Conservation (phyloP, 2,329 filamentous ascomycete species). For the Davidsoniella neocaledoniae region DNA sequence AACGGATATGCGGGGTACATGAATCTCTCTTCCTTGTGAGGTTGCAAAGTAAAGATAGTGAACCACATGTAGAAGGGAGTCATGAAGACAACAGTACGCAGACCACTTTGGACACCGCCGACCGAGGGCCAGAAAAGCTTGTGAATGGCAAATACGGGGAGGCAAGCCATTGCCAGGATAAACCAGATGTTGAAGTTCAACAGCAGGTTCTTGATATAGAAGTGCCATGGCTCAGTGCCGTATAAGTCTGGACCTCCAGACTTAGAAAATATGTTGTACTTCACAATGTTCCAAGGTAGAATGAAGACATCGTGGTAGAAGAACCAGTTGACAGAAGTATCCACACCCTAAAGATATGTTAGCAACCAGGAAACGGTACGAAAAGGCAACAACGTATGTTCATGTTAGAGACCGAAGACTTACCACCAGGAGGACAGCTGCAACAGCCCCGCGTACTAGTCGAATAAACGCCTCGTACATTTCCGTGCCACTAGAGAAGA, state of each 20-base stretch:
- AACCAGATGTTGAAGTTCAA: constrained; percentile 98
- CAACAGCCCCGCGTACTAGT: constrained; percentile 48
- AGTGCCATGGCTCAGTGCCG: constrained; percentile 91
- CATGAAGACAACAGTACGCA: constrained; percentile 64
- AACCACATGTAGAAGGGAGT: constrained; percentile 91
- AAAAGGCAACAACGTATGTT: not conserved
- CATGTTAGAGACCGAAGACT: constrained; percentile 16
- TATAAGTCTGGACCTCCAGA: constrained; percentile 79
- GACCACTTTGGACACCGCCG: constrained; percentile 48
- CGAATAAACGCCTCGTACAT: constrained; percentile 43
- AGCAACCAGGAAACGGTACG: not conserved
- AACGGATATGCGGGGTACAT: constrained; percentile 97
- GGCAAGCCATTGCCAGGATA: constrained; percentile 53
- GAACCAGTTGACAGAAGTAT: constrained; percentile 58
- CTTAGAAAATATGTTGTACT: constrained; percentile 83
- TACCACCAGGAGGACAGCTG: constrained; percentile 54
- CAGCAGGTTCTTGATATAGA: constrained; percentile 79
- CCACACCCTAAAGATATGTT: constrained; percentile 37
- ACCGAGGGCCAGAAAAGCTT: constrained; percentile 45
- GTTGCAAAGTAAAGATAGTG: constrained; percentile 73
- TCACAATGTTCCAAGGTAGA: constrained; percentile 82
- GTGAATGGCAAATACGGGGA: constrained; percentile 62
- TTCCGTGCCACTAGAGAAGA: constrained; percentile 38
- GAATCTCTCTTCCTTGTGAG: constrained; percentile 95
- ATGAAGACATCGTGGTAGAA: constrained; percentile 68